Percentiles rank a stretch among this genome's conserved stretches.
These are phyloP conservation scores for Haplosporangium sp. DNA, from an alignment of 371 early-diverging fungal species.

Conservation along the genomic window DNA sequence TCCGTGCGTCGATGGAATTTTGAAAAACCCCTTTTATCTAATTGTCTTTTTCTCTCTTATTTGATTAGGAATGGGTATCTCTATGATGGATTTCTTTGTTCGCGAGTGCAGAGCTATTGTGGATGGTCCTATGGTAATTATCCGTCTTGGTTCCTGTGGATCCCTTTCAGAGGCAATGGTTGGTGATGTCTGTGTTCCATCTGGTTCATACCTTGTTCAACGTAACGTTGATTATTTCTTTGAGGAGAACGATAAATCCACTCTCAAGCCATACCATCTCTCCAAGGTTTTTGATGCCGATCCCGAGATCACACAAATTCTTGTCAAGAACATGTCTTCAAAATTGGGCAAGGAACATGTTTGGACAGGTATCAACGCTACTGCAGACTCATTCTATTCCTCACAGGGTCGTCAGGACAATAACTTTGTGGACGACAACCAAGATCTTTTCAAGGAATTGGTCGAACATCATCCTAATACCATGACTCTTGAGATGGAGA, in stretches of 20 bases:
- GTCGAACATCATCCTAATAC: slow-evolving; percentile 65
- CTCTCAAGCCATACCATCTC: slow-evolving; percentile 72
- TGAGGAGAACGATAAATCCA: slow-evolving; percentile 38
- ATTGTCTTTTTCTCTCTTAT: not conserved
- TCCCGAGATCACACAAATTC: slow-evolving; percentile 60
- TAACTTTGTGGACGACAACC: slow-evolving; percentile 87
- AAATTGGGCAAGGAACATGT: slow-evolving; percentile 68
- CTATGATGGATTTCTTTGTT: slow-evolving; percentile 96
- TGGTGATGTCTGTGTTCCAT: slow-evolving; percentile 84
- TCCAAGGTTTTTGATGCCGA: slow-evolving; percentile 76
- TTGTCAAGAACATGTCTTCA: slow-evolving; percentile 57
- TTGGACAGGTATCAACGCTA: slow-evolving; percentile 80
- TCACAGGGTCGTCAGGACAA: slow-evolving; percentile 87
- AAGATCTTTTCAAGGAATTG: slow-evolving; percentile 65
- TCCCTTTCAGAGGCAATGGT: slow-evolving; percentile 68
- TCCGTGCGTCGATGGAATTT: not conserved
- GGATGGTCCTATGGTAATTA: slow-evolving; percentile 84
- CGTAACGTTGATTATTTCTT: slow-evolving; percentile 86
- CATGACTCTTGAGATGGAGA: slow-evolving; percentile 93
- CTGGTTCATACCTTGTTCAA: slow-evolving; percentile 76
- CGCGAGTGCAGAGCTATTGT: slow-evolving; percentile 91
- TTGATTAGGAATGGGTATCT: slow-evolving; percentile 72
- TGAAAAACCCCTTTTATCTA: not conserved
- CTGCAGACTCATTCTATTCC: slow-evolving; percentile 93
- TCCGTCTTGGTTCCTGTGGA: slow-evolving; percentile 95